Evolutionary conservation across 1,284 basidiomycete species (phyloP).

Genomic region (Kalmanozyma brasiliensis): DNA sequence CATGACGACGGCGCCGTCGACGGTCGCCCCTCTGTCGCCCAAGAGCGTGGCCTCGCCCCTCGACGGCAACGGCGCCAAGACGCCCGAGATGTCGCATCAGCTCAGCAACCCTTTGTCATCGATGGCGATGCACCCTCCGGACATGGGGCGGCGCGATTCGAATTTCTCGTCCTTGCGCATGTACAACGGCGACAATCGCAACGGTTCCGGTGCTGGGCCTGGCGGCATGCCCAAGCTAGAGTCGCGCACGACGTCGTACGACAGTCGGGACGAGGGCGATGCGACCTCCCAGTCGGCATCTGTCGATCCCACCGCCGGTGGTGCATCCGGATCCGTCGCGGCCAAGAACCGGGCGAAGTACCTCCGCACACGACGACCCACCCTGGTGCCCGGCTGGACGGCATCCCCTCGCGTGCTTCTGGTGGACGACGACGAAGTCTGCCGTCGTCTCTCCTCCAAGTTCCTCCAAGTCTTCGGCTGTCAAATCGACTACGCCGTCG

Average conservation of each 20-base stretch:
- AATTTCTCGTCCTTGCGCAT: slow-evolving; percentile 73
- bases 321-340: neutral
- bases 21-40: slow-evolving; percentile 42
- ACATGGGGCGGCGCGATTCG: slow-evolving; percentile 28
- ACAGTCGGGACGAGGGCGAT: slow-evolving; percentile 7
- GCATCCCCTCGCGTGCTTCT: slow-evolving; percentile 76
- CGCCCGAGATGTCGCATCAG: slow-evolving; percentile 20
- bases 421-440: slow-evolving; percentile 95
- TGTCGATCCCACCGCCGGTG: neutral
- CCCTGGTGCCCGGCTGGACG: slow-evolving; percentile 78
- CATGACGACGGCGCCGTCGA: slow-evolving; percentile 29
- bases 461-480: slow-evolving; percentile 96
- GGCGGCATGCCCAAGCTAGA: slow-evolving; percentile 47
- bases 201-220: slow-evolving; percentile 1
- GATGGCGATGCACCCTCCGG: slow-evolving; percentile 47
- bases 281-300: slow-evolving; percentile 1
- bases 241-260: slow-evolving; percentile 16
- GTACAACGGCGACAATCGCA: slow-evolving; percentile 70
- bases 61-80: slow-evolving; percentile 26
- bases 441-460: slow-evolving; percentile 85
- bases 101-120: slow-evolving; percentile 23
- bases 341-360: slow-evolving; percentile 23
- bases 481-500: slow-evolving; percentile 89
- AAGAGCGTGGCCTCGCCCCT: slow-evolving; percentile 48
- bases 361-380: slow-evolving; percentile 69